Evolutionary conservation across 345 rosid genomes (phyloP), one percentile per base, ranked within the genome.

Genomic region (Citrus unshiu): DNA sequence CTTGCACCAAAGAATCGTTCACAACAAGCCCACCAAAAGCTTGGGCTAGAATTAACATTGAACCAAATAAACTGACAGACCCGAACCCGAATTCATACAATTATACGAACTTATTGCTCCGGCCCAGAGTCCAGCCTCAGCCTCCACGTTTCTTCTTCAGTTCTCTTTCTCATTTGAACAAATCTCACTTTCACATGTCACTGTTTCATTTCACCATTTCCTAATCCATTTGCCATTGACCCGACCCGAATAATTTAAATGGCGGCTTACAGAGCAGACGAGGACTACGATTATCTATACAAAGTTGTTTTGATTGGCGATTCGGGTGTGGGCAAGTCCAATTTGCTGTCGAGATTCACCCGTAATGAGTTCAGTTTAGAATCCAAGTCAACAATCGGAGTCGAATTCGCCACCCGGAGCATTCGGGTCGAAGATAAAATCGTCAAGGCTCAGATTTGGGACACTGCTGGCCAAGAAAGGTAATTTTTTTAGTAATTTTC

Each of bases 381-480:
- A 79, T 93, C 97, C 32, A 93, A 93, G 80, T 91, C 95, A 77
- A 93, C 94, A 12, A 91, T 91, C 75, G 97, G 95, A 4, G 97
- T 93, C 27, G 97, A 93, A 78, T 93, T 93, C 84, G 97, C 95
- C 27, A 93, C 95, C 79, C 86, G 93, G 61, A 93, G 93, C 80
- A 85, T 93, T 74, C 90, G 83, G 32, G 93, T 93, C 81, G 93
- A 90, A 18, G 95, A 90, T 40, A 93, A 93, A 87, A 77, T 90
- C 80, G 91, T 93, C 80, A 93, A 93, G 81, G 94, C 95, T 57
- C 95, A 93, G 92, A 91, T 93, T 89, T 93, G 95, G 97, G 97
- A 93, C 80, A 93, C 95, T 34, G 95, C 95, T 29, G 95, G 97
- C 57, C 95, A 91, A 78, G 95, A 93, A 75, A 91, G 95, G 95